Base-by-base conservation (phyloP, 2,329 filamentous ascomycete species). In the Apiospora kogelbergensis region DNA sequence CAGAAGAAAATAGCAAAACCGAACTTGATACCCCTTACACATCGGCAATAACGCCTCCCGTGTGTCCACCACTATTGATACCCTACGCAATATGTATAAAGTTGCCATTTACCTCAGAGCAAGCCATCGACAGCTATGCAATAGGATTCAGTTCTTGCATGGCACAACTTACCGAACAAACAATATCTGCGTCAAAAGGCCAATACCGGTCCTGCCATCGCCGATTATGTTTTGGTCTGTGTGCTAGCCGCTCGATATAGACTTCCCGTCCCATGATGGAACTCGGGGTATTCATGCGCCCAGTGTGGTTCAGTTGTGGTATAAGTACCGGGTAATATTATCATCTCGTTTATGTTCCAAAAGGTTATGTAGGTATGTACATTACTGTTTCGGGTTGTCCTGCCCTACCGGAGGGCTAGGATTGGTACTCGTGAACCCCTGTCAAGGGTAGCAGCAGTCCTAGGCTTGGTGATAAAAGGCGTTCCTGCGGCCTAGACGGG, bases 1-100 rank as follows among this genome's bases (percentile, higher is more conserved):
- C 53, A 22, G n/a, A 60, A 60, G 30, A 60, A 60, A 60, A 37
- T 60, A 60, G 30, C 20, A 60, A 37, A 60, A 20, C 30, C 53
- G 30, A 60, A 60, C 53, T 60, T 60, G 53, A 60, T 60, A 60
- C 53, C 53, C 48, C 53, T 17, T 60, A 60, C 26, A 37, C 26
- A 30, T 13, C 13, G 30, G 33, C 15, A 9, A 13, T 37, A 13
- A 11, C 20, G 30, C 26, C 26, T 33, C 6, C 26, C 10, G 15
- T 33, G 48, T n/a, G 5, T 10, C 17, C 13, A 30, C 15, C 6
- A 4, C 37, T 37, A 20, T 30, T n/a, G 24, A 17, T 9, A 20
- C 20, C 10, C 7, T 3, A 57, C 24, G 24, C 6, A 6, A 3
- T 33, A 15, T 30, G 7, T 17, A 30, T 33, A 5, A 20, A 20